Percentiles rank a stretch among this genome's conserved stretches.
Evolutionary conservation across 2,329 filamentous ascomycete genomes (phyloP).

Genomic region (Rhynchosporium secalis): DNA sequence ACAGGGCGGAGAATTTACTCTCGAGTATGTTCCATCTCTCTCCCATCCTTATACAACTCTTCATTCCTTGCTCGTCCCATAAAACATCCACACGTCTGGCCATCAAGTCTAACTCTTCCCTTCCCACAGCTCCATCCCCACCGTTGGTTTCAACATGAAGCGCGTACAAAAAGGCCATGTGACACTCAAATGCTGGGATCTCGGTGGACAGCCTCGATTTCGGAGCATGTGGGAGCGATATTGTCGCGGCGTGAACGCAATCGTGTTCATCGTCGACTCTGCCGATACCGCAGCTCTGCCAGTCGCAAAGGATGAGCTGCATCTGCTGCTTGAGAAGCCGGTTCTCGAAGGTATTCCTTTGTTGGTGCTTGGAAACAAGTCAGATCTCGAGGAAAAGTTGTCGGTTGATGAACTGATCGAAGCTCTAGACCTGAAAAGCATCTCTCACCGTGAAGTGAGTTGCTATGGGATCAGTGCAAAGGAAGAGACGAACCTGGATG

Average conservation of each 20-base stretch:
- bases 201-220: constrained; percentile 94
- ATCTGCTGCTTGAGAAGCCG: constrained; percentile 81
- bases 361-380: constrained; percentile 95
- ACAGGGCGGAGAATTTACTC: constrained; percentile 96
- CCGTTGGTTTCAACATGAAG: constrained; percentile 99
- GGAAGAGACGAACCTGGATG: constrained; percentile 97
- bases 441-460: constrained; percentile 90
- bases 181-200: constrained; percentile 98
- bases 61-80: background rate
- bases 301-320: constrained; percentile 87
- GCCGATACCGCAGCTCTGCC: constrained; percentile 80
- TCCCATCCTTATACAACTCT: background rate
- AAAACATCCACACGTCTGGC: constrained; percentile 9
- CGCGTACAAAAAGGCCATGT: constrained; percentile 97
- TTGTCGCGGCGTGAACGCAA: constrained; percentile 94
- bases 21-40: constrained; percentile 72
- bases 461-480: constrained; percentile 99
- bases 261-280: constrained; percentile 98
- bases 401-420: constrained; percentile 96
- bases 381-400: constrained; percentile 86
- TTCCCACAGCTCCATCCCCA: constrained; percentile 82
- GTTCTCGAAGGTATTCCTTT: constrained; percentile 87
- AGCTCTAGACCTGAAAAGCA: constrained; percentile 81
- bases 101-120: constrained; percentile 37
- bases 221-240: constrained; percentile 99